Percentiles rank a stretch among this genome's conserved stretches.
Conservation (phyloP, 1,284 basidiomycete genomes). For the Blastosporella zonata region DNA sequence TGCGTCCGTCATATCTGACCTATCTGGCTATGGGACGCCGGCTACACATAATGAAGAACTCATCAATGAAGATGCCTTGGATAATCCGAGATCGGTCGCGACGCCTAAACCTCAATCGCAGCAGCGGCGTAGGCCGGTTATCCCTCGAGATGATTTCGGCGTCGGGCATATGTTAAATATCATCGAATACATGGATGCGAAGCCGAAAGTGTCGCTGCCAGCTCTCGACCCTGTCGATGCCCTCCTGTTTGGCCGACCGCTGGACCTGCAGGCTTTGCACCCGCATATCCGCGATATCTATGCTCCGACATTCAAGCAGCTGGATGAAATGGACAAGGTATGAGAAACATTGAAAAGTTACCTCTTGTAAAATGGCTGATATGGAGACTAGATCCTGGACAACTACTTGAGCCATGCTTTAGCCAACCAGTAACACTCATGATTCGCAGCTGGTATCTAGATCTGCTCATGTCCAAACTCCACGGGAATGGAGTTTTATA, state of each 20-base stretch:
- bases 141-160: slow-evolving; percentile 82
- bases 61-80: slow-evolving; percentile 21
- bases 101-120: slow-evolving; percentile 25
- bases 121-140: slow-evolving; percentile 39
- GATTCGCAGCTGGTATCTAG: not conserved
- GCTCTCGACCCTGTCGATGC: slow-evolving; percentile 65
- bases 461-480: not conserved
- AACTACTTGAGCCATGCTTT: slow-evolving; percentile 16
- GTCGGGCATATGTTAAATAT: slow-evolving; percentile 79
- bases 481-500: slow-evolving; percentile 9
- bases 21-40: slow-evolving; percentile 53
- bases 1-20: slow-evolving; percentile 63
- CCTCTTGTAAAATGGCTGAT: not conserved
- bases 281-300: slow-evolving; percentile 73
- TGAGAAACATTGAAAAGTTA: not conserved
- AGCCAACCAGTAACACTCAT: not conserved
- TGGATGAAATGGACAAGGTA: slow-evolving; percentile 81
- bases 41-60: slow-evolving; percentile 33
- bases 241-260: slow-evolving; percentile 65
- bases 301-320: slow-evolving; percentile 63
- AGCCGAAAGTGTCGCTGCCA: slow-evolving; percentile 33
- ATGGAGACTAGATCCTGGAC: slow-evolving; percentile 13
- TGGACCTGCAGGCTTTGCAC: slow-evolving; percentile 64
- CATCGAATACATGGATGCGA: slow-evolving; percentile 64
- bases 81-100: slow-evolving; percentile 26